Evolutionary conservation across 2,329 filamentous ascomycete genomes (phyloP), one percentile per base, ranked within the genome.

Genomic region (Colletotrichum sp.): DNA sequence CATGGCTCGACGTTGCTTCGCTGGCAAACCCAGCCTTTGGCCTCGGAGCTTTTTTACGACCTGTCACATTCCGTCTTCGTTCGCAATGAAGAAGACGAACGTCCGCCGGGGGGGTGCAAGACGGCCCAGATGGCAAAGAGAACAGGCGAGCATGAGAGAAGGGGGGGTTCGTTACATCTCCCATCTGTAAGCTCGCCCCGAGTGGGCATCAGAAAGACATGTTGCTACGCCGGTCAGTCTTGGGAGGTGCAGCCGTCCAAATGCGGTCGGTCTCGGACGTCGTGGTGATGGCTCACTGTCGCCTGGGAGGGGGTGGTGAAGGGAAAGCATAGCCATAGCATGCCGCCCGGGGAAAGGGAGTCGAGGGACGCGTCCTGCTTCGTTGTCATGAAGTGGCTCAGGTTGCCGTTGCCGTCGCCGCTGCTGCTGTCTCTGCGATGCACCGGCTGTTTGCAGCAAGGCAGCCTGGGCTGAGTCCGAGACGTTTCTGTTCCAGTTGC

Each of bases 181-280:
- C 44, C 62, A 66, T 36, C 52, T 39, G 63, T 61, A n/a, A 59
- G 73, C 57, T 61, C 11, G 57, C 6, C 34, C 55, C n/a, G 69
- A 36, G 44, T 34, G 69, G 72, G 36, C 69, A 12, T 57, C 55
- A 34, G 27, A 63, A 49, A 76, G 73, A 69, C 64, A 72, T 52
- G 62, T 59, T 73, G 73, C 19, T 64, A 73, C 73, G 73, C 73
- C 34, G 57, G 55, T 36, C 39, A 69, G 63, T 76, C 70, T 76
- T 73, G 70, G 70, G 44, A 75, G 59, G 73, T 65, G 73, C 70
- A 61, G 69, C 57, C 61, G 44, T 59, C 73, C 64, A 44, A 44
- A 76, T 69, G 29, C 73, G 73, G 73, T 30, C 16, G 63, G 55
- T 39, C 30, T 63, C 30, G 30, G 59, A 52, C n/a, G 44, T 52